A percentile compares a stretch with the other conserved stretches of the same genome.
Evolutionary conservation across 768 basidiomycete species (phyloP).

Genomic region (Pleurotus salmoneostramineus): DNA sequence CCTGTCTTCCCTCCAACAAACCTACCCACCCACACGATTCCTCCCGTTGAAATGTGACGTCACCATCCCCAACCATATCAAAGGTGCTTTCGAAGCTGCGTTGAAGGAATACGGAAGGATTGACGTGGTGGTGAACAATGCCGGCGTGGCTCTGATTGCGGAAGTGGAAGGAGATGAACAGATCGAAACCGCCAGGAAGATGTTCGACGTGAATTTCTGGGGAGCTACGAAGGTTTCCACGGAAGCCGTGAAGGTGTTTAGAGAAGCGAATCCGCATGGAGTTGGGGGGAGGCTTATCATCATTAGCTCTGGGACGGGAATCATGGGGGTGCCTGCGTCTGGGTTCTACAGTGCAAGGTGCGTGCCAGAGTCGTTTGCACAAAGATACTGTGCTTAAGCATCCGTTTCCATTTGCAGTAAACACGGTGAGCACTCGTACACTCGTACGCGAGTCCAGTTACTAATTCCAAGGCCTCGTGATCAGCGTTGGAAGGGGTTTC

Average conservation of each 20-base stretch:
- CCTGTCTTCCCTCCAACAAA: slow-evolving; percentile 17
- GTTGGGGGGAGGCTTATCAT: slow-evolving; percentile 31
- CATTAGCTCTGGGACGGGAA: slow-evolving; percentile 20
- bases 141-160: slow-evolving; percentile 11
- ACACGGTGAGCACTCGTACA: not conserved
- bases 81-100: slow-evolving; percentile 7
- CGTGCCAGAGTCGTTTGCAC: not conserved
- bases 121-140: slow-evolving; percentile 17
- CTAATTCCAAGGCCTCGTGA: not conserved
- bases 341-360: slow-evolving; percentile 20
- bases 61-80: slow-evolving; percentile 16
- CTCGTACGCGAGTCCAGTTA: not conserved
- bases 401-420: not conserved
- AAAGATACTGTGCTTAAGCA: not conserved
- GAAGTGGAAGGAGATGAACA: slow-evolving; percentile 19
- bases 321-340: slow-evolving; percentile 8
- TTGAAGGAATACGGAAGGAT: slow-evolving; percentile 11
- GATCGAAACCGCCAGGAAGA: slow-evolving; percentile 12
- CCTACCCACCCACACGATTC: slow-evolving; percentile 20
- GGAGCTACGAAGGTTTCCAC: slow-evolving; percentile 23
- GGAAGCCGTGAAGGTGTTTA: slow-evolving; percentile 28
- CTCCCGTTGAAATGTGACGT: slow-evolving; percentile 34
- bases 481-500: slow-evolving; percentile 26
- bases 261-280: slow-evolving; percentile 29
- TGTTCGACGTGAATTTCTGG: slow-evolving; percentile 27